Base-by-base conservation (phyloP, 305 asterid species). In the Solanum hybrid region DNA sequence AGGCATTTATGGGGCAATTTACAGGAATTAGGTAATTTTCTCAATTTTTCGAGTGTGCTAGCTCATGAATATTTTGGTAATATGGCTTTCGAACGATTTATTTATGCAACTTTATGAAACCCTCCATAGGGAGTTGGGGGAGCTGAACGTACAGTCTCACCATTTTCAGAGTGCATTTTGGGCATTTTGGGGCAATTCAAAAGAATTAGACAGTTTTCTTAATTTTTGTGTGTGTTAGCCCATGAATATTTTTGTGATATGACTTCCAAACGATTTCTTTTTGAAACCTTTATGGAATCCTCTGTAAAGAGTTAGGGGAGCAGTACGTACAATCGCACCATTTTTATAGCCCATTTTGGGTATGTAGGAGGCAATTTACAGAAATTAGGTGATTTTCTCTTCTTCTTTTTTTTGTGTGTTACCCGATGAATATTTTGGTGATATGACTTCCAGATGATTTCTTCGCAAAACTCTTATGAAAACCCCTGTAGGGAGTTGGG, bases 291-390 rank as follows among this genome's bases (percentile, higher is more conserved):
- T 51, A 16, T 16, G n/a, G 64, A 16, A 16, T 0, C n/a, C 1
- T 46, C 9, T 16, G 8, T 51, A 51, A 16, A 16, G n/a, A 51
- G 22, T 16, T 51, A n/a, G 1, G 22, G 64, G 9, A 16, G 64
- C 0, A 51, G 4, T 51, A 51, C 64, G 0, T 51, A 0, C 0
- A 51, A 0, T 51, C 8, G 5, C 64, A 51, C n/a, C 9, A 16
- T 16, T 51, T 51, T 16, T 0, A 5, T 16, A 16, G 9, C 1
- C 3, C n/a, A 51, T 16, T 51, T 51, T 51, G 64, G n/a, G 3
- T 16, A 51, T 51, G 5, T 51, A 51, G 3, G n/a, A 51, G 64
- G 64, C 64, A 16, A 51, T 16, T 16, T 51, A 51, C 3, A 51
- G 1, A 0, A 51, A 51, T 16, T 51, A 16, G 0, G 8, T 16